phyloP scores from a whole-genome alignment of 2,329 filamentous ascomycete species.

The Neopestalotiopsis sp. region DNA sequence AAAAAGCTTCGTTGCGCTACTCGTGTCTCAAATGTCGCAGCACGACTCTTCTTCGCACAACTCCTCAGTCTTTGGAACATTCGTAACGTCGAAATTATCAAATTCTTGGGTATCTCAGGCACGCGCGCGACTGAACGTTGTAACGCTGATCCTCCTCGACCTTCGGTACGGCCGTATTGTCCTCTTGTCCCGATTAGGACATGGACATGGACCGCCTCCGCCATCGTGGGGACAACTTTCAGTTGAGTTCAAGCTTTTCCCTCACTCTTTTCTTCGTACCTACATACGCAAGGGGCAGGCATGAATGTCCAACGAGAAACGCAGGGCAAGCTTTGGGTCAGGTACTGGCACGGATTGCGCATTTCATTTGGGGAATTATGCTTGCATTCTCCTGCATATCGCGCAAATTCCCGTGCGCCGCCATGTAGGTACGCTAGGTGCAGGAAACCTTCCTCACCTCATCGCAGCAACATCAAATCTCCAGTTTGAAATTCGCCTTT shows the following conservation, averaged over 20 bases:
- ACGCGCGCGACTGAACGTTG: not conserved
- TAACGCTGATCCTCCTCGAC: not conserved
- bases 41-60: not conserved
- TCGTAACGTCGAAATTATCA: not conserved
- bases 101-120: not conserved
- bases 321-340: not conserved
- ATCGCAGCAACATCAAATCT: not conserved
- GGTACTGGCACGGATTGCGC: not conserved
- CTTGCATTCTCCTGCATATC: constrained; percentile 1
- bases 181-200: not conserved
- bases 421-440: not conserved
- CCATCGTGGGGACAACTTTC: not conserved
- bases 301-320: not conserved
- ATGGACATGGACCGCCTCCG: not conserved
- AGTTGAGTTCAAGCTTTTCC: not conserved
- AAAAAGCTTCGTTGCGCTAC: not conserved
- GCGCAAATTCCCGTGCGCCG: not conserved
- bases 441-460: not conserved
- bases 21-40: not conserved
- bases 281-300: not conserved
- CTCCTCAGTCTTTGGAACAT: not conserved
- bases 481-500: not conserved
- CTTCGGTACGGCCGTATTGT: not conserved
- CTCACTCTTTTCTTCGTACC: not conserved
- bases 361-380: not conserved